A percentile compares a stretch with the other conserved stretches of the same genome.
Evolutionary conservation across 1,139 yeast species (phyloP).

Genomic region (Sugiyamaella japonica): DNA sequence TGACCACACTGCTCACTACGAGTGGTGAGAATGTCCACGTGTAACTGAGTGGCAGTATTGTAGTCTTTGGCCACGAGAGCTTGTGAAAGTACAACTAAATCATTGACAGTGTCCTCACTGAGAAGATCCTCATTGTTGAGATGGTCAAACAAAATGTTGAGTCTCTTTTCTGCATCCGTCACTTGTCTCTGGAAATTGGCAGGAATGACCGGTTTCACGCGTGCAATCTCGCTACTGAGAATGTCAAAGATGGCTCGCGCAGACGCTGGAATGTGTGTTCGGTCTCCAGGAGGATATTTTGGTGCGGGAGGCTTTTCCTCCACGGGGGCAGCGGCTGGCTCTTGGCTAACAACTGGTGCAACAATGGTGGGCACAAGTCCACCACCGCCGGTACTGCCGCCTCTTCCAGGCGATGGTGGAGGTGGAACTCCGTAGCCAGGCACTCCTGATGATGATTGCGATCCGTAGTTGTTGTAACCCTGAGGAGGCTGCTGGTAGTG

Average conservation of each 20-base stretch:
- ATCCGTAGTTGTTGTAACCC: slow-evolving; percentile 23
- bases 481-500: slow-evolving; percentile 14
- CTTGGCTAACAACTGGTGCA: slow-evolving; percentile 28
- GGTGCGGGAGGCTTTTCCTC: slow-evolving; percentile 38
- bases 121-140: slow-evolving; percentile 73
- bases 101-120: slow-evolving; percentile 55
- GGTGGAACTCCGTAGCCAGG: slow-evolving; percentile 17
- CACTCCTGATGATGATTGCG: slow-evolving; percentile 20
- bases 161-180: slow-evolving; percentile 77
- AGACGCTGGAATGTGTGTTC: slow-evolving; percentile 63
- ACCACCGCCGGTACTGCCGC: too few relatives aligned
- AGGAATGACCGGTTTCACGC: slow-evolving; percentile 74
- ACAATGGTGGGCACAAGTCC: slow-evolving; percentile 22
- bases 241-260: slow-evolving; percentile 59
- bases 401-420: slow-evolving; percentile 26
- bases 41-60: slow-evolving; percentile 54
- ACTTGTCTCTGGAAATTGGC: slow-evolving; percentile 72
- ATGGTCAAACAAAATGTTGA: slow-evolving; percentile 74
- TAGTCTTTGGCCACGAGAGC: slow-evolving; percentile 58
- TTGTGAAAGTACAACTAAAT: slow-evolving; percentile 53
- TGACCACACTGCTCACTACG: slow-evolving; percentile 77
- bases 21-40: slow-evolving; percentile 60
- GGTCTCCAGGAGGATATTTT: slow-evolving; percentile 66
- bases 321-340: slow-evolving; percentile 34
- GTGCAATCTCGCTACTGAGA: slow-evolving; percentile 55